Evolutionary conservation across 768 basidiomycete genomes (phyloP), one percentile per base, ranked within the genome.

Genomic region (Boletales sp.): DNA sequence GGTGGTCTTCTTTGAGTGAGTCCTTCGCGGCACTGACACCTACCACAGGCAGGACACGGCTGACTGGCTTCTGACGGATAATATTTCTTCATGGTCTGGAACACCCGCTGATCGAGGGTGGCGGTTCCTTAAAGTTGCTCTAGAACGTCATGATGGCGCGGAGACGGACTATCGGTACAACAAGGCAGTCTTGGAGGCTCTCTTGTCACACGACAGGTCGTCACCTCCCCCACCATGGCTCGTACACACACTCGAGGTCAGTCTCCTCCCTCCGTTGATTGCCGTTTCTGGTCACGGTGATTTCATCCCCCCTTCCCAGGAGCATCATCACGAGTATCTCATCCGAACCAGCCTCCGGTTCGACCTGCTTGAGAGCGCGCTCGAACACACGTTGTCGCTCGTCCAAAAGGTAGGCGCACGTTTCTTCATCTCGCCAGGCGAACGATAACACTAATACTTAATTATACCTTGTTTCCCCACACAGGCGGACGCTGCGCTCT

Each of bases 31-130:
- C 34, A 17, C 40, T 52, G 29, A 60, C 38, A 18, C 38, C 43
- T 48, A 40, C 45, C 32, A 42, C 67, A 93, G 90, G 42, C 77
- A 79, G 68, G 82, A 87, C 47, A 80, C 78, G 4, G 82, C 83
- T 1, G 83, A 86, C 54, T 97, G 94, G 94, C 74, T 97, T 31
- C 73, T 90, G 34, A 84, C 84, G 17, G 89, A 92, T 61, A 82
- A 84, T 51, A 78, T 90, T 10, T 77, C 83, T 2, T 86, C 87
- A 0, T 95, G 95, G 86, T 79, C 87, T 17, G 94, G 94, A 5
- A 79, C 87, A 7, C 74, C 84, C 15, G 78, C 83, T 32, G 86
- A 90, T 55, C 80, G 88, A 53, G 92, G 85, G 5, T 94, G 94
- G 90, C 79, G 87, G 61, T 93, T 93, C 66, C 78, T 99, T 40